Conservation (phyloP, 257 asterid species). For the Coffea eugenioides region DNA sequence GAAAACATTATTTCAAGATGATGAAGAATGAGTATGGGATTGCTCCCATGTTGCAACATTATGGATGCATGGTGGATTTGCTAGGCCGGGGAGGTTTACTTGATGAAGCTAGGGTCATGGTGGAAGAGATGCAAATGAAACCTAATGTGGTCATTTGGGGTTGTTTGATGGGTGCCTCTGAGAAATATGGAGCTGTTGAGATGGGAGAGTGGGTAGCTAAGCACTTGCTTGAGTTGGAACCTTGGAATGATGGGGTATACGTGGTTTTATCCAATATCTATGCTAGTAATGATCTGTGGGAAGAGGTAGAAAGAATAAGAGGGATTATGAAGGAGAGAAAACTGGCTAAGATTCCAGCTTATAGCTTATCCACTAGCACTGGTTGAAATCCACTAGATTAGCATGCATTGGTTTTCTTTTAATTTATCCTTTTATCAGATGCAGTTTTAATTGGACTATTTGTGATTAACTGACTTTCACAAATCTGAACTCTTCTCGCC, state of each 20-base stretch:
- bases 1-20: slow-evolving; percentile 61
- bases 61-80: slow-evolving; percentile 91
- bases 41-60: slow-evolving; percentile 58
- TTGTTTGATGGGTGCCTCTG: slow-evolving; percentile 90
- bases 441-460: neutral
- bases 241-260: slow-evolving; percentile 73
- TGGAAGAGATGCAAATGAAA: slow-evolving; percentile 80
- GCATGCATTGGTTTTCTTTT: neutral
- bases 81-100: slow-evolving; percentile 82
- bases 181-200: slow-evolving; percentile 70
- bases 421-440: neutral
- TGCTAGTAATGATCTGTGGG: slow-evolving; percentile 76
- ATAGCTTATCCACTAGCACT: slow-evolving; percentile 49
- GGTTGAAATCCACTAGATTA: slow-evolving; percentile 8
- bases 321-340: slow-evolving; percentile 56
- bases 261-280: slow-evolving; percentile 85
- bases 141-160: slow-evolving; percentile 88
- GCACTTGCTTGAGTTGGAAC: slow-evolving; percentile 74
- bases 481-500: neutral
- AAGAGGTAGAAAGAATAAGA: slow-evolving; percentile 65
- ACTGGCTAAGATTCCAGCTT: slow-evolving; percentile 68
- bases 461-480: too few species aligned
- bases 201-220: slow-evolving; percentile 80
- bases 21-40: slow-evolving; percentile 58
- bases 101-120: slow-evolving; percentile 63